Conservation (phyloP, 441 rosid species). For the Caryocar brasiliense region DNA sequence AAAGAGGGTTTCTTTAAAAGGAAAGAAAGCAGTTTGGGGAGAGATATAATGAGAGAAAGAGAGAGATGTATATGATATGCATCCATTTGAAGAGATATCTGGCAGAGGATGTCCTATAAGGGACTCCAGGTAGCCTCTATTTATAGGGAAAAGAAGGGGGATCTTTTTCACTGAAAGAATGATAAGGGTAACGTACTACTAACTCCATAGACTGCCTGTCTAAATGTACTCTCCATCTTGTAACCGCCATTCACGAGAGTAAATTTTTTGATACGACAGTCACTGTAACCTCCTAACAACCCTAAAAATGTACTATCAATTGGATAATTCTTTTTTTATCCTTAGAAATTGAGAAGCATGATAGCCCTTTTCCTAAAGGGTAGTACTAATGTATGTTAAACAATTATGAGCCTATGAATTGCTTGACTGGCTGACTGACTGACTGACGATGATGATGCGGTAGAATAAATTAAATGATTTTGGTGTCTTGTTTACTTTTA, state of each 20-base stretch:
- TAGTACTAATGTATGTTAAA: too few species aligned
- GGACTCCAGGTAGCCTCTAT: constrained; percentile 10
- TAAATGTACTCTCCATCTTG: background rate
- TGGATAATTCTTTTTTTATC: too few species aligned
- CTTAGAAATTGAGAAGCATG: too few species aligned
- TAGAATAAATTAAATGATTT: too few species aligned
- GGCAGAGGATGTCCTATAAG: constrained; percentile 8
- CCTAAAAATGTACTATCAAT: constrained; percentile 10
- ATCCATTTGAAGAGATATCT: background rate
- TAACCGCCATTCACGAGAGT: constrained; percentile 6
- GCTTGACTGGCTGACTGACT: too few species aligned
- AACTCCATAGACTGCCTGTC: too few species aligned
- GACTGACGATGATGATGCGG: too few species aligned
- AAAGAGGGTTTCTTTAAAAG: constrained; percentile 16
- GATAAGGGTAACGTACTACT: background rate
- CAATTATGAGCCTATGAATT: too few species aligned
- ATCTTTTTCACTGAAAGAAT: background rate
- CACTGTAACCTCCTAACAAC: constrained; percentile 11
- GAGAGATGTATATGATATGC: too few species aligned
- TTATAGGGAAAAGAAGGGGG: constrained; percentile 14
- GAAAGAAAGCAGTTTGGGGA: background rate
- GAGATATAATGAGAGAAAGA: background rate
- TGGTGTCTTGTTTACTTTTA: too few species aligned
- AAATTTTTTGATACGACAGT: background rate
- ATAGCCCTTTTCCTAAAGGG: too few species aligned